phyloP scores from a whole-genome alignment of 129 eudicot genomes.

The Kitagawia praeruptora region DNA sequence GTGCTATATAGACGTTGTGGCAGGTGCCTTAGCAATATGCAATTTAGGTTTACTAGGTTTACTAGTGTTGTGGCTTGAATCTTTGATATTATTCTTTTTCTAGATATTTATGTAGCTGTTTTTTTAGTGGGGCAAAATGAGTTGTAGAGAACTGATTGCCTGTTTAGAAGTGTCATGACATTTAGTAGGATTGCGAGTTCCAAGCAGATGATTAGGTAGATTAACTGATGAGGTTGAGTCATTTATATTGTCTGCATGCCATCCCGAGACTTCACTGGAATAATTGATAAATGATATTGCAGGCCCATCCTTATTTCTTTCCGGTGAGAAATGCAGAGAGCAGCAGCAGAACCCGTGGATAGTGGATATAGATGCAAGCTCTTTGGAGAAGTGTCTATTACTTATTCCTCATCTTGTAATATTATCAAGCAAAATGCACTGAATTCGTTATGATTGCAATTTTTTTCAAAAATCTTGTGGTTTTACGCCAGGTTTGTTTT shows the following conservation, averaged over 20 bases:
- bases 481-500: background rate
- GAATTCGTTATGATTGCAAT: background rate
- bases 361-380: slow-evolving; percentile 8
- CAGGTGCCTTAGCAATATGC: background rate
- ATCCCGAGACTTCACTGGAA: background rate
- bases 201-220: background rate
- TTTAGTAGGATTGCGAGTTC: background rate
- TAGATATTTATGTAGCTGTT: background rate
- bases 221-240: background rate
- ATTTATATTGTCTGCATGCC: background rate
- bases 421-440: background rate
- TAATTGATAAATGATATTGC: slow-evolving; percentile 10
- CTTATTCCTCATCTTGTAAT: background rate
- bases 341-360: slow-evolving; percentile 76
- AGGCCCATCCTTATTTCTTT: slow-evolving; percentile 85
- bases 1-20: too few relatives aligned
- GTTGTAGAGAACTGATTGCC: background rate
- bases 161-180: background rate
- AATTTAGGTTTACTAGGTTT: background rate
- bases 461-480: background rate
- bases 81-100: too few relatives aligned
- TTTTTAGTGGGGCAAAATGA: background rate
- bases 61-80: background rate
- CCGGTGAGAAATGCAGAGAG: slow-evolving; percentile 82
- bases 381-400: background rate